Base-by-base conservation (phyloP, 2,329 filamentous ascomycete species). In the Tolypocladium tropicale region DNA sequence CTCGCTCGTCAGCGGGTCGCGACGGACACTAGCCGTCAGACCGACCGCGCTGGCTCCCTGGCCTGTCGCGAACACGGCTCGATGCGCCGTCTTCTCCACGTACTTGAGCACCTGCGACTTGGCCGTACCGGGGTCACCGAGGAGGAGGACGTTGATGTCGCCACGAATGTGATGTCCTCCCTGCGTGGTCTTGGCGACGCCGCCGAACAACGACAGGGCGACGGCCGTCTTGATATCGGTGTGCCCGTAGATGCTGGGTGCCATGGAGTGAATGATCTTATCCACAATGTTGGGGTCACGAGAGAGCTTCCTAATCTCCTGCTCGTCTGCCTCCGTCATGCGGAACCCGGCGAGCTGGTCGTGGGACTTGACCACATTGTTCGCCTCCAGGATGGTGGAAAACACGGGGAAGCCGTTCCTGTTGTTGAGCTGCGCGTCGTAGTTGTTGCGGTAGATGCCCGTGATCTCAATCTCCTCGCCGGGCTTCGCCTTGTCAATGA, bases 351-450 rank as follows among this genome's bases (percentile, higher is more conserved):
- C 94, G 58, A 99, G 85, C 73, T 99, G 92, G 70, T 99, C 94
- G 68, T 99, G 94, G 0, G 93, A 87, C 72, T 99, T 99, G 72
- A 97, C 86, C 6, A 97, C 85, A 63, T 99, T 92, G 73, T 99
- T 99, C 30, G 95, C 95, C 72, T 99, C 94, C 5, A 99, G 81
- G 57, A 99, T 94, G 0, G 94, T 99, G 5, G 94, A 93, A 71
- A 99, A 99, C 37, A 99, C 94, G 0, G 94, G 94, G 74, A 99
- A 97, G 5, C 94, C 94, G 68, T 97, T 99, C 67, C 94, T 93
- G 76, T 96, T 97, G 76, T 99, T 99, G 55, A 99, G 81, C 64
- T 95, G 90, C 4, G 94, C 92, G 69, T 97, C 93, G 67, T 96
- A 99, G 75, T 95, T 97, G 78, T 99, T 99, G 64, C 91, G 87